These are phyloP conservation scores for Taphrina flavorubra DNA, from an alignment of 1,139 yeast species.

Conservation along the genomic window DNA sequence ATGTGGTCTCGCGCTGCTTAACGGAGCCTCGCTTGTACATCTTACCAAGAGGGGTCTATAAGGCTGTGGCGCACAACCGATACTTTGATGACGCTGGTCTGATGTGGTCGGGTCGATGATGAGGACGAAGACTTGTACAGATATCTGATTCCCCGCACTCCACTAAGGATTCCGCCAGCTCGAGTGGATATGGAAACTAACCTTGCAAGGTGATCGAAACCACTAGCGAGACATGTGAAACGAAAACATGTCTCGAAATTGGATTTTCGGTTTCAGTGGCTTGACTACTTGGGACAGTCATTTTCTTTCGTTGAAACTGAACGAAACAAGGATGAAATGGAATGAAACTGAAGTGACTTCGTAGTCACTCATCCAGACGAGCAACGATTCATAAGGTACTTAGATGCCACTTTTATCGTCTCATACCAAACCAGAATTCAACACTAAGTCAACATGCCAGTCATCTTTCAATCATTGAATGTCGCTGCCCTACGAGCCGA, in stretches of 20 bases:
- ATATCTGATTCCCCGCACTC: conserved; percentile 17
- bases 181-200: background rate
- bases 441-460: conserved; percentile 1
- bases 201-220: background rate
- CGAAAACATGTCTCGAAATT: conserved; percentile 11
- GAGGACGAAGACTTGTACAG: conserved; percentile 12
- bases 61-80: conserved; percentile 23
- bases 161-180: background rate
- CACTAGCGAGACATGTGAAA: conserved; percentile 7
- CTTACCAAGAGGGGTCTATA: conserved; percentile 9
- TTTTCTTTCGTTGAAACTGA: background rate
- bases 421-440: background rate
- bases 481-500: background rate
- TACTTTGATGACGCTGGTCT: background rate
- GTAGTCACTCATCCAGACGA: background rate
- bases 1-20: conserved; percentile 19
- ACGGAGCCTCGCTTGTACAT: conserved; percentile 18
- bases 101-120: conserved; percentile 3
- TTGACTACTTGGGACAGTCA: background rate
- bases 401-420: conserved; percentile 11
- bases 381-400: conserved; percentile 11
- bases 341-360: background rate
- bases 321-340: background rate
- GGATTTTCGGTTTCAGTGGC: background rate
- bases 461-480: background rate